Evolutionary conservation across 2,329 filamentous ascomycete genomes (phyloP).

Genomic region (Exserohilum turcica): DNA sequence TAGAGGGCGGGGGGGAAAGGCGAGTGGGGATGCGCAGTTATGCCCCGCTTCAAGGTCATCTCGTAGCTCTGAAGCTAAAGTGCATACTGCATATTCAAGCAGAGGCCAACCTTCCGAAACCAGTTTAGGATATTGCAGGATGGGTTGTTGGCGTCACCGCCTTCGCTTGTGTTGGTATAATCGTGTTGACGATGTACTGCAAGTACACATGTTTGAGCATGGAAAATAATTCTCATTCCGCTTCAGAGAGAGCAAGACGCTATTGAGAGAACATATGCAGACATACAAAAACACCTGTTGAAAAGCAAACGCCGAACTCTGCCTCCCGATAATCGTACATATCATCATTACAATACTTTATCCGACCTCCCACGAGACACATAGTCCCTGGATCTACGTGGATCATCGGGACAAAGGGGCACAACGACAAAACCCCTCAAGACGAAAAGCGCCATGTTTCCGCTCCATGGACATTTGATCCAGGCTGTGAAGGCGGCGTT

Average conservation of each 20-base stretch:
- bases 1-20: too few species aligned
- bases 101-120: too few species aligned
- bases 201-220: neutral
- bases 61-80: too few species aligned
- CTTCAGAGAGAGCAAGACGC: too few species aligned
- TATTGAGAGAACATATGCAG: neutral
- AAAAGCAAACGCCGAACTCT: neutral
- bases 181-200: too few species aligned
- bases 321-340: neutral
- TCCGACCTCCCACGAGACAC: neutral
- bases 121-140: too few species aligned
- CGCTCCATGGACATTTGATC: constrained; percentile 25
- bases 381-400: neutral
- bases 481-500: constrained; percentile 10
- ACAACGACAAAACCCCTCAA: neutral
- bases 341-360: neutral
- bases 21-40: too few species aligned
- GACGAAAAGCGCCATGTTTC: constrained; percentile 43
- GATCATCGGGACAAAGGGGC: neutral
- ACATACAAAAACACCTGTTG: neutral
- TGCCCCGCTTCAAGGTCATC: too few species aligned
- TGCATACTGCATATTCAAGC: too few species aligned
- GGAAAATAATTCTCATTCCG: neutral
- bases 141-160: too few species aligned
- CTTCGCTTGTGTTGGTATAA: too few species aligned